Percentiles rank a stretch among this genome's conserved stretches.
phyloP scores from a whole-genome alignment of 2,329 filamentous ascomycete genomes.

The Fonsecaea monophora region DNA sequence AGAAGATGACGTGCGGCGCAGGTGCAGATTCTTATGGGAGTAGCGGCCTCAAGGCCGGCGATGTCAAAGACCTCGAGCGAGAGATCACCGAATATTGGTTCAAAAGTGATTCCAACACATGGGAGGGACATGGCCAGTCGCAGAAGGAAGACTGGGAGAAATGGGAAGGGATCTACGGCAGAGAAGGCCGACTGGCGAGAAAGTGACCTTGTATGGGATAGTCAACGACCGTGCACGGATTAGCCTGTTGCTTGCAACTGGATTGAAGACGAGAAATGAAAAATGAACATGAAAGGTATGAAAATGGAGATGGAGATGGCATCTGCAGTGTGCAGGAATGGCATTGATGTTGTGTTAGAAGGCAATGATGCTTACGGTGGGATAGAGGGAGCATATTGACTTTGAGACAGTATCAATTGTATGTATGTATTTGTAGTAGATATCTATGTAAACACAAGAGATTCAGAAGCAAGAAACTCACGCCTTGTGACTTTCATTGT shows the following conservation, averaged over 20 bases:
- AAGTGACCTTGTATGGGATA: not conserved
- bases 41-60: not conserved
- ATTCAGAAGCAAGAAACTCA: too few relatives aligned
- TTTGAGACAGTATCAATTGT: too few relatives aligned
- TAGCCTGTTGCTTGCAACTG: too few relatives aligned
- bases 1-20: slow-evolving; percentile 1
- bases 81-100: not conserved
- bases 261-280: too few relatives aligned
- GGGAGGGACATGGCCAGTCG: not conserved
- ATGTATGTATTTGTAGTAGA: too few relatives aligned
- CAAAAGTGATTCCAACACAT: not conserved
- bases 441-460: too few relatives aligned
- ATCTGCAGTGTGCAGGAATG: not conserved
- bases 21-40: slow-evolving; percentile 12
- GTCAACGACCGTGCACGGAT: too few relatives aligned
- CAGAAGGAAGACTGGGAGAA: slow-evolving; percentile 1
- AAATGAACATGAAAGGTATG: not conserved
- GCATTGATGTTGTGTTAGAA: not conserved
- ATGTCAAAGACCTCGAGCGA: not conserved
- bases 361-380: not conserved
- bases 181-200: slow-evolving; percentile 7
- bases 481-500: too few relatives aligned
- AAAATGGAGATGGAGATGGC: not conserved
- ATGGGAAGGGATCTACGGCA: not conserved
- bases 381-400: not conserved